Evolutionary conservation across 164 flowering plant species (phyloP).

Genomic region (Vitis vinifera): ASM3070453v1 NC_081819.1:20530001-20530500

Average conservation of each 20-base stretch:
- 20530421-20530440: too few species aligned
- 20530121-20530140: slow-evolving; percentile 69
- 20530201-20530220: slow-evolving; percentile 56
- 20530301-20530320: not conserved
- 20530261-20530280: not conserved
- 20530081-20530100: slow-evolving; percentile 61
- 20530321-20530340: not conserved
- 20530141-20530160: slow-evolving; percentile 71
- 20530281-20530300: not conserved
- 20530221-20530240: slow-evolving; percentile 64
- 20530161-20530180: slow-evolving; percentile 85
- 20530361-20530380: too few species aligned
- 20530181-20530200: slow-evolving; percentile 91
- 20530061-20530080: slow-evolving; percentile 52
- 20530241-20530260: not conserved
- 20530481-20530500: too few species aligned
- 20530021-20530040: slow-evolving; percentile 62
- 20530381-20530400: too few species aligned
- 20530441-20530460: too few species aligned
- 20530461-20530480: too few species aligned
- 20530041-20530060: slow-evolving; percentile 50
- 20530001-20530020: slow-evolving; percentile 91
- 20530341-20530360: too few species aligned
- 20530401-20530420: too few species aligned
- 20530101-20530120: slow-evolving; percentile 98